These are phyloP conservation scores for Conidiobolus incongruus DNA, from an alignment of 371 early-diverging fungal species.

Conservation along the genomic window DNA sequence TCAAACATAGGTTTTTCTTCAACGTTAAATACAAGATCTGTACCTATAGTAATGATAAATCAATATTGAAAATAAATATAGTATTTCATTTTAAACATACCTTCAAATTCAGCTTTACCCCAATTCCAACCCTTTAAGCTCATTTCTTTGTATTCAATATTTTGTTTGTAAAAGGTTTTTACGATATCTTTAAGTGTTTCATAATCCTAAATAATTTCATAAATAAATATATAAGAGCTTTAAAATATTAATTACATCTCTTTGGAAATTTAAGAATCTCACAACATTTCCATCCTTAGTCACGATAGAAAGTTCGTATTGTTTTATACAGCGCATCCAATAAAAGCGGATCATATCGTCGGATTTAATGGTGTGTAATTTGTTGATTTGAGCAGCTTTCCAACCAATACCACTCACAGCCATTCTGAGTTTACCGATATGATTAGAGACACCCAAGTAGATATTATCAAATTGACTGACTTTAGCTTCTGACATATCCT, in stretches of 20 bases:
- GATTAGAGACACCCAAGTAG: too few species aligned
- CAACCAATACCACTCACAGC: constrained; percentile 64
- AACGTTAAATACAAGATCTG: constrained; percentile 54
- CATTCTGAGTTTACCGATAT: constrained; percentile 42
- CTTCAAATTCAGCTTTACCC: constrained; percentile 77
- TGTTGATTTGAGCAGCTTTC: constrained; percentile 35
- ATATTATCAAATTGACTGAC: too few species aligned
- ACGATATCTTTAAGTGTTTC: constrained; percentile 49
- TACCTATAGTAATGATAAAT: too few species aligned
- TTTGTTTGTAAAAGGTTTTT: constrained; percentile 37
- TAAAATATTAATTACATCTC: constrained; percentile 36
- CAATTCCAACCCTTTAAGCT: constrained; percentile 91
- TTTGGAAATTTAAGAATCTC: constrained; percentile 76
- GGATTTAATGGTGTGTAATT: constrained; percentile 35
- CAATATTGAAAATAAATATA: too few species aligned
- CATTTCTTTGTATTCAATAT: constrained; percentile 59
- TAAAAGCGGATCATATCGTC: constrained; percentile 37
- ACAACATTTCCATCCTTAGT: constrained; percentile 39
- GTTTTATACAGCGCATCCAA: constrained; percentile 67
- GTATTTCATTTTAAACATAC: too few species aligned
- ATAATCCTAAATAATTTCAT: constrained; percentile 28
- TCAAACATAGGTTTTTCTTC: constrained; percentile 74
- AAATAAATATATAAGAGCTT: constrained; percentile 2
- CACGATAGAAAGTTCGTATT: constrained; percentile 54
- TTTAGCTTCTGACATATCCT: too few species aligned